A percentile compares a stretch with the other conserved stretches of the same genome.
Conservation (phyloP, 129 eudicot species). For the Chrysanthemum lavandulifolium region DNA sequence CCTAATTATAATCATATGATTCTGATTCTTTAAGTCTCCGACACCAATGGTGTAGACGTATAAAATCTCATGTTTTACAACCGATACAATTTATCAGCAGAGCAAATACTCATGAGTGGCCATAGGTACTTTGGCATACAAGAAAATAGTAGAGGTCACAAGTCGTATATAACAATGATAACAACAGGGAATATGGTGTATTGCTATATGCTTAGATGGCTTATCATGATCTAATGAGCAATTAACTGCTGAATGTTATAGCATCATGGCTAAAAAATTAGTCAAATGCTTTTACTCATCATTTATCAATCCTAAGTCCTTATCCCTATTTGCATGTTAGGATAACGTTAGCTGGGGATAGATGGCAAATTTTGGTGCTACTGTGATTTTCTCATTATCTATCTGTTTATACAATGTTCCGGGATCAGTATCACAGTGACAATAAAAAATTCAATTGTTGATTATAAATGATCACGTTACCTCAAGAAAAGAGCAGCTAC, state of each 20-base stretch:
- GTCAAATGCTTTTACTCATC: too few species aligned
- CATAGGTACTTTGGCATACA: neutral
- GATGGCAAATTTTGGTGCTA: too few species aligned
- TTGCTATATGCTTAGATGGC: neutral
- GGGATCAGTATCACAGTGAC: constrained; percentile 17
- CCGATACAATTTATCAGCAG: neutral
- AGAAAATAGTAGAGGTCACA: constrained; percentile 6
- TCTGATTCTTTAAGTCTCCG: constrained; percentile 9
- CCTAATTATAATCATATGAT: neutral
- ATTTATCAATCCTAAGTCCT: too few species aligned
- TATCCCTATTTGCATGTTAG: too few species aligned
- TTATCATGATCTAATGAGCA: neutral
- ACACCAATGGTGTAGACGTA: neutral
- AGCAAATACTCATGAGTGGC: constrained; percentile 4
- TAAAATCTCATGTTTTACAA: neutral
- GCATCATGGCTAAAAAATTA: too few species aligned
- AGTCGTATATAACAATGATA: neutral
- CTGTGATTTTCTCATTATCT: constrained; percentile 93
- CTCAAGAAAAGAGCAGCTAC: constrained; percentile 98
- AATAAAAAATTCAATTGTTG: neutral
- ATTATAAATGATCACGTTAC: constrained; percentile 34
- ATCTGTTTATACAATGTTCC: constrained; percentile 46
- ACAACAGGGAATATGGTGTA: neutral
- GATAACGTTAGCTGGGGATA: too few species aligned
- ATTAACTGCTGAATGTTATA: neutral